Evolutionary conservation across 2,329 filamentous ascomycete genomes (phyloP).

Genomic region (Fusarium camptoceras): DNA sequence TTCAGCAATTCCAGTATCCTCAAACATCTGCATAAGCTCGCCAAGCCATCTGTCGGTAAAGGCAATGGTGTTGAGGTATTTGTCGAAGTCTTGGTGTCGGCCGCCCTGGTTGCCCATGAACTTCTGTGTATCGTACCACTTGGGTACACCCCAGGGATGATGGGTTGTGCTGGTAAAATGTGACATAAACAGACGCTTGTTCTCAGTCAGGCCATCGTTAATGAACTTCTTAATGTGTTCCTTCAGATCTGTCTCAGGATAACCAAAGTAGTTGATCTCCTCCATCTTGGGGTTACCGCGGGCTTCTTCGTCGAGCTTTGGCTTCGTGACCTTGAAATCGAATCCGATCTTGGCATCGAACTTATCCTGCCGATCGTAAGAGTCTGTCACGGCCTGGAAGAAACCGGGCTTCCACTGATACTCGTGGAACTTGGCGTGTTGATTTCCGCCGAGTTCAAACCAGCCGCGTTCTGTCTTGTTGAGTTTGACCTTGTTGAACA

Average conservation of each 20-base stretch:
- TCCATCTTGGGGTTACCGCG: conserved; percentile 34
- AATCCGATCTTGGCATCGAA: conserved; percentile 51
- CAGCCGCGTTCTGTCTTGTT: conserved; percentile 23
- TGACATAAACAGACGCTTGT: conserved; percentile 51
- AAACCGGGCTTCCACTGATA: conserved; percentile 49
- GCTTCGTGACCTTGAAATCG: conserved; percentile 46
- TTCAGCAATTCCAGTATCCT: conserved; percentile 49
- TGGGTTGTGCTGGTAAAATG: conserved; percentile 53
- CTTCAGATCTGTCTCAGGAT: conserved; percentile 48
- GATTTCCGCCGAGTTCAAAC: conserved; percentile 7
- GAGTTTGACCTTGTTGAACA: conserved; percentile 46
- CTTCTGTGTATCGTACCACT: conserved; percentile 43
- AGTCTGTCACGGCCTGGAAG: conserved; percentile 51
- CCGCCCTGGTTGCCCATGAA: conserved; percentile 42
- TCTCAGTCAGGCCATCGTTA: conserved; percentile 44
- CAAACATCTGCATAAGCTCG: conserved; percentile 49
- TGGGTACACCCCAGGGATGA: conserved; percentile 46
- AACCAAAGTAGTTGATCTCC: conserved; percentile 51
- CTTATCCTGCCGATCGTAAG: conserved; percentile 50
- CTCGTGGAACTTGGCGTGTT: conserved; percentile 39
- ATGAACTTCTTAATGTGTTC: conserved; percentile 51
- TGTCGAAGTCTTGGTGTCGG: conserved; percentile 47
- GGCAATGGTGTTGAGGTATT: conserved; percentile 49
- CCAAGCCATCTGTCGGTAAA: conserved; percentile 50
- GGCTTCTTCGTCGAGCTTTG: conserved; percentile 44